Conservation (phyloP, 352 stramenopile genomes). For the Globisporangium acanthophoron region DNA sequence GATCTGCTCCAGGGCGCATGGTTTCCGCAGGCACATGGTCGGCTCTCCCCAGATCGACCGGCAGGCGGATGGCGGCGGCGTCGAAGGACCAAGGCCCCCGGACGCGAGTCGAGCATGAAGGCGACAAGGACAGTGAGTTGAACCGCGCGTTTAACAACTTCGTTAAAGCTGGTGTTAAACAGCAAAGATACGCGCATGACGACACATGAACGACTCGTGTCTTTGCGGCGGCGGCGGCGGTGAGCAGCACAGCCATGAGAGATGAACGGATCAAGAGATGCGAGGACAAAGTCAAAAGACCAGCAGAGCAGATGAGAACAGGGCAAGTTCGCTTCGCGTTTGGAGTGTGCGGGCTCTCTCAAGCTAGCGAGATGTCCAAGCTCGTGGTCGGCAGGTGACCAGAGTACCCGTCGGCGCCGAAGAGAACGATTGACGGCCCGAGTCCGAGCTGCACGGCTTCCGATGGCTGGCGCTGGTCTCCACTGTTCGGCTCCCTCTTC, state of each 20-base stretch:
- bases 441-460: conserved; percentile 1
- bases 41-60: background rate
- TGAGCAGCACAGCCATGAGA: too few species aligned
- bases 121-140: background rate
- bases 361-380: conserved; percentile 1
- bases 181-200: background rate
- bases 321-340: too few species aligned
- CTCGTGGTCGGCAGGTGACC: background rate
- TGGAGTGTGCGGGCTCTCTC: background rate
- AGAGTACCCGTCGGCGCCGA: background rate
- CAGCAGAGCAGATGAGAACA: too few species aligned
- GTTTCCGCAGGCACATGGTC: background rate
- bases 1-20: background rate
- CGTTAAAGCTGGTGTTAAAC: background rate
- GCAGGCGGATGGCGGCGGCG: background rate
- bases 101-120: background rate
- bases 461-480: background rate
- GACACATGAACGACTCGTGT: background rate
- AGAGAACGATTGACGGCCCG: background rate
- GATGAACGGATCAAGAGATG: too few species aligned
- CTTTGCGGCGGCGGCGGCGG: too few species aligned
- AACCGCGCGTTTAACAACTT: background rate
- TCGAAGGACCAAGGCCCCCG: too few species aligned
- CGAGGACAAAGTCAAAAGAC: too few species aligned
- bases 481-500: conserved; percentile 5